Evolutionary conservation across 768 basidiomycete genomes (phyloP), one percentile per base, ranked within the genome.

Genomic region (Leccinum disarticulatum): DNA sequence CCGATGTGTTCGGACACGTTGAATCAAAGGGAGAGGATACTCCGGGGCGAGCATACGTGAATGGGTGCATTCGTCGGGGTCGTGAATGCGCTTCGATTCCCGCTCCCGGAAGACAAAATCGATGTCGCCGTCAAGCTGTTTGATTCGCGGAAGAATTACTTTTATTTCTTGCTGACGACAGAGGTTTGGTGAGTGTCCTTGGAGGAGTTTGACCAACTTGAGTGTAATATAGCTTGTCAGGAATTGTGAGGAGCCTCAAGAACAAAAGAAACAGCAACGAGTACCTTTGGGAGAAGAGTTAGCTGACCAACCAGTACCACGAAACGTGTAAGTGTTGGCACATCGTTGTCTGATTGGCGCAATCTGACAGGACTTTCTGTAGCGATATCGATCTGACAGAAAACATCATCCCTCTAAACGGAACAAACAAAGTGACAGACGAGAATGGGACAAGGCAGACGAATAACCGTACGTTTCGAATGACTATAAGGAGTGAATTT

Each of bases 81-180:
- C 27, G 25, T 36, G 31, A 36, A 41, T 4, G 19, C 41, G 11
- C 3, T 36, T n/a, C 38, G 38, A 13, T 15, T 15, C 0, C 14
- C 38, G 6, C 15, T 47, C 3, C 27, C 2, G 8, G 54, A 64
- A n/a, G 57, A 59, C 47, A 64, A 59, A 27, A 56, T 64, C 22
- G 25, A 35, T 25, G 47, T 33, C 22, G 61, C 47, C 6, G 25
- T 59, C 57, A 52, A 38, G 6, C 41, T 59, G 27, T 64, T 64
- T 43, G 54, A 64, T 13, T 52, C 54, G 2, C 57, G 31, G 8
- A 55, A n/a, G 25, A 11, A 50, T 31, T 35, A 30, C 5, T 59
- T 63, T 59, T 46, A 59, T 56, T 64, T 59, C 19, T 48, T 63
- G 52, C 38, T 62, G 22, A 49, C 52, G 17, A 60, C 57, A 0